These are phyloP conservation scores for Mortierella sp. DNA, from an alignment of 371 early-diverging fungal genomes.

Conservation along the genomic window DNA sequence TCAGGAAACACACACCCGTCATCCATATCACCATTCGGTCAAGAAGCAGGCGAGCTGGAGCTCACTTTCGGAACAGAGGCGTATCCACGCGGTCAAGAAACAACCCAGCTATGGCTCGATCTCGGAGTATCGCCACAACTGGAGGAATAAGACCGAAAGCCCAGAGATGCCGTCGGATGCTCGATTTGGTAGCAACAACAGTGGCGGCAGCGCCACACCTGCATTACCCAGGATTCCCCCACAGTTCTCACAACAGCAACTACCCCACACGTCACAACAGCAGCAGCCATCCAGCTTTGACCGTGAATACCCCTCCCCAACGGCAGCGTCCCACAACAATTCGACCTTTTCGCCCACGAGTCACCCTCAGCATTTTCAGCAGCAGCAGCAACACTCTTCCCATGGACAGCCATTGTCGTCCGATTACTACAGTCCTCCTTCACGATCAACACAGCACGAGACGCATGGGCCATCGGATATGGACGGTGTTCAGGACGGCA, in stretches of 20 bases:
- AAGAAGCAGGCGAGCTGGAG: constrained; percentile 48
- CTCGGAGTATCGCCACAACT: constrained; percentile 31
- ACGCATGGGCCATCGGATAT: constrained; percentile 33
- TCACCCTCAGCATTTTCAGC: constrained; percentile 9
- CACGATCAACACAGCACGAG: background rate
- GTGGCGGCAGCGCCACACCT: constrained; percentile 19
- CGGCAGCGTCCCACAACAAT: constrained; percentile 8
- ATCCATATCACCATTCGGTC: constrained; percentile 21
- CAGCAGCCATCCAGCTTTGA: constrained; percentile 31
- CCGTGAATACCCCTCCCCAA: constrained; percentile 33
- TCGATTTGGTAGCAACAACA: constrained; percentile 18
- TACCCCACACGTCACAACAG: constrained; percentile 4
- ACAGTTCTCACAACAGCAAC: constrained; percentile 32
- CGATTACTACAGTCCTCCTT: constrained; percentile 10
- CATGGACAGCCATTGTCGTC: too few relatives aligned
- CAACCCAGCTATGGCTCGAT: constrained; percentile 43
- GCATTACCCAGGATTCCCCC: constrained; percentile 29
- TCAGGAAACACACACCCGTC: constrained; percentile 22
- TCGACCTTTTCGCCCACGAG: constrained; percentile 23
- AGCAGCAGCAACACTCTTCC: constrained; percentile 13
- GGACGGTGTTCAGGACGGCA: constrained; percentile 42
- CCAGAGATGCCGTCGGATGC: constrained; percentile 42
- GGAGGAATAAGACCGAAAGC: constrained; percentile 29
- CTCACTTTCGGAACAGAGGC: constrained; percentile 38
- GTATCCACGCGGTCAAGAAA: constrained; percentile 35